These are phyloP conservation scores for Cutaneotrichosporon cutaneum DNA, from an alignment of 1,284 basidiomycete species.

Conservation along the genomic window DNA sequence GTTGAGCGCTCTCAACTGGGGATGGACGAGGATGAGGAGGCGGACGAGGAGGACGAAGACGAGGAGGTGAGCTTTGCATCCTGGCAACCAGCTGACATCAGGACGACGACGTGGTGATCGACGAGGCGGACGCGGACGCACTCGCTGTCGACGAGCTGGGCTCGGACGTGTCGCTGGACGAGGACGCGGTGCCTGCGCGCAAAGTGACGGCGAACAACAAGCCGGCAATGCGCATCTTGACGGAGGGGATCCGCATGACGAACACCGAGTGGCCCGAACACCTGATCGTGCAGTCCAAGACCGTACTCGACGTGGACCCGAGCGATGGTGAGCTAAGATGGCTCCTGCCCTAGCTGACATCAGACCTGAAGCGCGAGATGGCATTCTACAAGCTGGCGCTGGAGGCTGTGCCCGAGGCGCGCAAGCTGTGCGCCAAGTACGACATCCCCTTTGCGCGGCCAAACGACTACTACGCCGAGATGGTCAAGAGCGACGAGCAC, in stretches of 20 bases:
- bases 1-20: constrained; percentile 37
- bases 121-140: constrained; percentile 54
- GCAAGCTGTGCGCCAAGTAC: constrained; percentile 67
- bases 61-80: constrained; percentile 36
- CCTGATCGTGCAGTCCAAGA: constrained; percentile 69
- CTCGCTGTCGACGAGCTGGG: constrained; percentile 71
- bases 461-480: constrained; percentile 94
- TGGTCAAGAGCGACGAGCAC: constrained; percentile 96
- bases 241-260: constrained; percentile 73
- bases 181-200: constrained; percentile 72
- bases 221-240: constrained; percentile 77
- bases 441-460: constrained; percentile 87
- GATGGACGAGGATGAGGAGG: constrained; percentile 62
- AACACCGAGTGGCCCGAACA: constrained; percentile 83
- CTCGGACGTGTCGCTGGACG: constrained; percentile 62
- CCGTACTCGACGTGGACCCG: constrained; percentile 73
- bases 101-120: constrained; percentile 49
- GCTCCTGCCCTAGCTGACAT: not conserved
- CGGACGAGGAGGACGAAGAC: constrained; percentile 54
- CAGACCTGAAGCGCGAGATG: constrained; percentile 86
- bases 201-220: constrained; percentile 81
- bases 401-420: constrained; percentile 73
- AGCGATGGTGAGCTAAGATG: constrained; percentile 45
- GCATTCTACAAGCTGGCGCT: constrained; percentile 97
- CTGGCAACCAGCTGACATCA: not conserved